Base-by-base conservation (phyloP, 2,329 filamentous ascomycete species). In the Monosporascus sp. region DNA sequence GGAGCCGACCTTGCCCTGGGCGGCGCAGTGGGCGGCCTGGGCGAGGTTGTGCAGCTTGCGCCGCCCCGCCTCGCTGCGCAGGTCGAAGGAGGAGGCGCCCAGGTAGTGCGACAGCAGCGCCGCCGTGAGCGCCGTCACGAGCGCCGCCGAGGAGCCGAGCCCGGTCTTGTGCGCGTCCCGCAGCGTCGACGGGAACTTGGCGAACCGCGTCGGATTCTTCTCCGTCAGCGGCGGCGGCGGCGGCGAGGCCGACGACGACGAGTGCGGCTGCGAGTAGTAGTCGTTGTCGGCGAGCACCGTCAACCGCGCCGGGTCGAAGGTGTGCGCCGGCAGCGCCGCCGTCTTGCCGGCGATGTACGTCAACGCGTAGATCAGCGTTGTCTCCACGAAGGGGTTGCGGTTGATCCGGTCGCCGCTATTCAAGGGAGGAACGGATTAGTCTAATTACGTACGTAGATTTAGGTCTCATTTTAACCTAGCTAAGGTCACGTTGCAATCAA, bases 1-100 rank as follows among this genome's bases (percentile, higher is more conserved):
- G 1, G 89, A 94, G 49, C 94, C 94, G 18, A 99, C 86, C 72
- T 99, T 99, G 24, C 94, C 94, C 74, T 99, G 94, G 0, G 94
- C 94, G 1, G 93, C 91, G 68, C 93, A 97, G 74, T 99, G 94
- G 4, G 91, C 87, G 1, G 89, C 89, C 75, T 99, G 94, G 0
- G 93, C 88, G 49, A 99, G 85, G 72, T 97, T 97, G 75, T 99
- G 94, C 51, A 97, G 79, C 49, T 80, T 81, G 28, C 76, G 75
- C 60, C 78, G 78, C 49, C 85, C 82, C 0, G 72, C 60, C 1
- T 78, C 72, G 47, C 78, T 76, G 48, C 71, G 45, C 51, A 91
- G 65, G 70, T 86, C 76, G 67, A 89, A 88, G 14, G 72, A 62
- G 15, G 70, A 59, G 1, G 52, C 59, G 3, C 84, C 81, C 20